Base-by-base conservation (phyloP, 805 yeast genomes). In the Wickerhamomyces subpelliculosus region DNA sequence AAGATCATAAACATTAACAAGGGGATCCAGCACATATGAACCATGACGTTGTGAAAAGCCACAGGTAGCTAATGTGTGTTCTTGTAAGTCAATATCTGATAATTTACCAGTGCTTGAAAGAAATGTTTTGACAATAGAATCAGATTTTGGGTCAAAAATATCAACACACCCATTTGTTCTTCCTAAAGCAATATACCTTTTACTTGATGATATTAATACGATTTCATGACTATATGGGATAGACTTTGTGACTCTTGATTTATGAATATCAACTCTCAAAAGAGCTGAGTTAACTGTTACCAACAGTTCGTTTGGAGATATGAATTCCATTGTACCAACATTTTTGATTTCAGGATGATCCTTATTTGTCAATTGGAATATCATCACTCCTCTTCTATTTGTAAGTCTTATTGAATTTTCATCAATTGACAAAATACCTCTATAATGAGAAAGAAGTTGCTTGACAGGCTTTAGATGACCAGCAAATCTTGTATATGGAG, bases 1-100 rank as follows among this genome's bases (percentile, higher is more conserved):
- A 23, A 86, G 57, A 57, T 93, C 97, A 57, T 77, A 87, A 17
- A 87, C 78, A 47, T 80, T 80, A 17, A 90, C 88, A 44, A 90
- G 69, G 0, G 95, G 90, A 54, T 93, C 97, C 8, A 77, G 68
- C 16, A 71, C 60, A 39, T 67, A 67, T 8, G 70, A 66, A 34
- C 79, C 78, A 36, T 77, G 74, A 34, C 87, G 73, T 19, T 77
- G 62, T 0, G 89, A 76, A 16, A 78, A 80, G 17, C 97, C 97
- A 40, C 95, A 86, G 0, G 95, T 82, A 14, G 86, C 78, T 31
- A 85, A 65, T 24, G 75, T 75, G 41, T 73, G 72, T 17, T 83
- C 89, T 47, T 72, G 70, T 17, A 80, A 70, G 47, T 78, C 84
- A 55, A 84, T 65, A 37, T 78, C 79, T 1, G 86, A 71, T 16